A percentile compares a stretch with the other conserved stretches of the same genome.
phyloP scores from a whole-genome alignment of 2,329 filamentous ascomycete species.

The Fusarium sp. region DNA sequence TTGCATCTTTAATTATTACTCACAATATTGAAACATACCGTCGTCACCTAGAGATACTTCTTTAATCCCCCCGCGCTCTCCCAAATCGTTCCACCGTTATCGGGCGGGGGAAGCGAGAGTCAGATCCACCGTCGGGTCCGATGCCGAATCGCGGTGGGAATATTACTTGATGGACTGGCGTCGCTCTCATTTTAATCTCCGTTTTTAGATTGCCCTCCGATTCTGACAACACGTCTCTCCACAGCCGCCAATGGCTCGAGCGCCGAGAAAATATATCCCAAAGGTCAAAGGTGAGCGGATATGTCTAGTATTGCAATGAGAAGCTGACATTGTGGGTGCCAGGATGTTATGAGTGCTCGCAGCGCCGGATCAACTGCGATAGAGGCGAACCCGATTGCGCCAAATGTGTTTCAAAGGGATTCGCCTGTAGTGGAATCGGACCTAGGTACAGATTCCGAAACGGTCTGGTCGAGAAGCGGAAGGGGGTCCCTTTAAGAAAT shows the following conservation, averaged over 20 bases:
- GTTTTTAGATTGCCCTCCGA: not conserved
- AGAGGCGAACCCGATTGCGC: constrained; percentile 45
- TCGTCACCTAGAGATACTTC: not conserved
- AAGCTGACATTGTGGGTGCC: not conserved
- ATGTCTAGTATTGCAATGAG: not conserved
- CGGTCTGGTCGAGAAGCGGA: constrained; percentile 13
- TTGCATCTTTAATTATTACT: not conserved
- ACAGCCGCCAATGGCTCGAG: constrained; percentile 1
- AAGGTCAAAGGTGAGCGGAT: constrained; percentile 38
- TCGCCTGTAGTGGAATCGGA: constrained; percentile 47
- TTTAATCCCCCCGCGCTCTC: not conserved
- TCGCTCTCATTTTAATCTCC: constrained; percentile 9
- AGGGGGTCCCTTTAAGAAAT: not conserved
- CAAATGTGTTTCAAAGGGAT: constrained; percentile 48
- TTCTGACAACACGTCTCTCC: not conserved
- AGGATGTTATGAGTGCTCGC: constrained; percentile 52
- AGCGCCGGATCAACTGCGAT: constrained; percentile 52
- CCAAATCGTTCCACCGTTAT: not conserved
- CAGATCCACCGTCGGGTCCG: constrained; percentile 1
- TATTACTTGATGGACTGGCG: not conserved
- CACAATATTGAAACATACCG: not conserved
- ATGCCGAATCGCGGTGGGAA: constrained; percentile 5
- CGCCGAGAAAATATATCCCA: constrained; percentile 29
- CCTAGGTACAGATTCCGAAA: constrained; percentile 22
- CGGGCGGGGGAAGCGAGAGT: constrained; percentile 3